Percentiles rank a stretch among this genome's conserved stretches.
phyloP scores from a whole-genome alignment of 352 stramenopile species.

The Albugo laibachii region DNA sequence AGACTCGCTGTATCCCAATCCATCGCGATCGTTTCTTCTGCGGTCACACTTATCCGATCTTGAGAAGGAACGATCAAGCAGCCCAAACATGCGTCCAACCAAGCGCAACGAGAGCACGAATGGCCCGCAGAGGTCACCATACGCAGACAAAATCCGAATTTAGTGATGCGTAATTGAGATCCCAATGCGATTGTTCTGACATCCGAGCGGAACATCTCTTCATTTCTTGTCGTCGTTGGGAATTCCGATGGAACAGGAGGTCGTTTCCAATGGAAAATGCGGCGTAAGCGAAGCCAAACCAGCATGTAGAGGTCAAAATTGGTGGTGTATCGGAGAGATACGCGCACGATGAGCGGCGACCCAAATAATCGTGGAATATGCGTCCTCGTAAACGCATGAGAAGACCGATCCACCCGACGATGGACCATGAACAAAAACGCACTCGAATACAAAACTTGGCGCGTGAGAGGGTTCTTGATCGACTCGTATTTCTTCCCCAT shows the following conservation, averaged over 20 bases:
- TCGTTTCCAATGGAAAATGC: conserved; percentile 71
- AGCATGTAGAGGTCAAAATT: conserved; percentile 58
- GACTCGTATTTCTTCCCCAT: too few relatives aligned
- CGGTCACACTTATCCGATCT: conserved; percentile 22
- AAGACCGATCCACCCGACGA: conserved; percentile 59
- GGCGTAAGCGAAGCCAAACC: conserved; percentile 51
- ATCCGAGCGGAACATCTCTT: conserved; percentile 14
- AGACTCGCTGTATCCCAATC: conserved; percentile 80
- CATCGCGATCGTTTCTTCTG: conserved; percentile 70
- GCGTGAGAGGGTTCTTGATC: not conserved
- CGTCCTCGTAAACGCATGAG: conserved; percentile 59
- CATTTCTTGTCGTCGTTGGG: not conserved
- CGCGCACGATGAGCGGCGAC: conserved; percentile 38
- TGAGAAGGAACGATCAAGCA: conserved; percentile 54
- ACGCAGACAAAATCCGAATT: conserved; percentile 71
- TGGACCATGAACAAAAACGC: conserved; percentile 69
- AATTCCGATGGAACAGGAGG: conserved; percentile 16
- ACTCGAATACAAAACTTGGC: conserved; percentile 9
- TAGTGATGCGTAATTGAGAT: conserved; percentile 29
- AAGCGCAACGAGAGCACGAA: conserved; percentile 78
- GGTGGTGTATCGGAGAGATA: conserved; percentile 42
- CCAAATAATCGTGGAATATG: conserved; percentile 66
- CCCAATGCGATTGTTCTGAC: conserved; percentile 40
- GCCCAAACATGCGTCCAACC: conserved; percentile 70
- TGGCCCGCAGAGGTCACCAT: conserved; percentile 61